Evolutionary conservation across 495 filamentous ascomycete genomes (phyloP), one percentile per base, ranked within the genome.

Genomic region (Talaromyces thailandensis): DNA sequence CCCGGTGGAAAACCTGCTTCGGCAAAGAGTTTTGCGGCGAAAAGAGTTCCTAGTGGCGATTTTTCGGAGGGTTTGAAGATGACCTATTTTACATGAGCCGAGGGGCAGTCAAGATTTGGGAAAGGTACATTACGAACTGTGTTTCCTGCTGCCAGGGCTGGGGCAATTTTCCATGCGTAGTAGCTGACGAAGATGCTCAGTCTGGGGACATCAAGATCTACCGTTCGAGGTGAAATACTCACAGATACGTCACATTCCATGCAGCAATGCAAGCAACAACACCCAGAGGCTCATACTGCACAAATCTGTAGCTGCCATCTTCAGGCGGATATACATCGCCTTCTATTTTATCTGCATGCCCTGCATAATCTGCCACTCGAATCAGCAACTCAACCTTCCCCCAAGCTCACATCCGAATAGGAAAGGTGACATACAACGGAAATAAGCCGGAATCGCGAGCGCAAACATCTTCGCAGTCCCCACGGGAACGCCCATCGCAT

Each of bases 51-150:
- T 12, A 94, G 90, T 3, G 93, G 93, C 57, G 96, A 91, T 62
- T 90, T 84, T 75, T 98, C 93, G 0, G 93, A 95, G 8, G 92
- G 86, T 76, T 98, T 98, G 63, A 98, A 76, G 67, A 98, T 86
- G 59, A 96, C 75, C 2, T 60, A 25, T 59, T 3, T 3, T n/a
- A 45, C 9, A 28, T 43, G 1, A 60, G 18, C 40, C 11, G 18
- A 2, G 7, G 7, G 40, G 8, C 43, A 21, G 14, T 18, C 4
- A 9, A 45, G 23, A 6, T 26, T 60, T 5, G 52, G 52, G 52
- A 12, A 14, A 16, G 0, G 1, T 9, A 4, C 12, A 35, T 81
- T 1, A 35, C 26, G 5, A 31, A 57, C 55, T 45, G 76, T 76
- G 67, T 86, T 86, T 0, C 85, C 85, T 0, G 80, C 76, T 0